Evolutionary conservation across 2,329 filamentous ascomycete genomes (phyloP), one percentile per base, ranked within the genome.

Genomic region (Curvularia sp.): DNA sequence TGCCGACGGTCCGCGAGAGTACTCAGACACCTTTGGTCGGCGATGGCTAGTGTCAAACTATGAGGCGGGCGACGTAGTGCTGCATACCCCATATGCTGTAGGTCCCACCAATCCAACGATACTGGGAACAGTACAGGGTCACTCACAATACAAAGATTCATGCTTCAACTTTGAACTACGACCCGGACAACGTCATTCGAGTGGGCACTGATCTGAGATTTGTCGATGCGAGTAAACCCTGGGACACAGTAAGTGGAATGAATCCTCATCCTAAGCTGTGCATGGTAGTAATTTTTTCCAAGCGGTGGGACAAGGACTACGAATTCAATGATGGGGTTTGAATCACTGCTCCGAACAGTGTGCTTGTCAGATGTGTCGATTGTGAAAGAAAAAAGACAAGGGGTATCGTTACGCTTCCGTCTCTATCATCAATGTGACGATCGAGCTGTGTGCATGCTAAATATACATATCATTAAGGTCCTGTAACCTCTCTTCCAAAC

Each of bases 191-290:
- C 53, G 70, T 81, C 0, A 86, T 86, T 47, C 79, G 84, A 1
- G 77, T 86, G 0, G 84, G 82, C 0, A 86, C 84, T 2, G 84
- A 86, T 66, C 64, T 87, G 49, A 78, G 84, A 1, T 86, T 86
- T 64, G 83, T 85, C 7, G 78, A 86, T 60, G 77, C 79, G 4
- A 81, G 80, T 6, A 79, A 79, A 55, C 80, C 79, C 1, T 85
- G 81, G 76, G 84, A 86, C 60, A 80, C 73, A 60, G 79, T 80
- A 63, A 68, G 76, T 60, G 10, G 5, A 9, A 5, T 13, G 5
- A 9, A 18, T 4, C 8, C 5, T 21, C 28, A 3, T 3, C 23
- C 12, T 7, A 12, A 12, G 15, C 6, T 19, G 10, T 25, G n/a
- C 21, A 49, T 30, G 2, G 30, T 30, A 47, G 49, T 65, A 30